A percentile compares a stretch with the other conserved stretches of the same genome.
Conservation (phyloP, 148 eudicot species). For the Spergularia marina region DNA sequence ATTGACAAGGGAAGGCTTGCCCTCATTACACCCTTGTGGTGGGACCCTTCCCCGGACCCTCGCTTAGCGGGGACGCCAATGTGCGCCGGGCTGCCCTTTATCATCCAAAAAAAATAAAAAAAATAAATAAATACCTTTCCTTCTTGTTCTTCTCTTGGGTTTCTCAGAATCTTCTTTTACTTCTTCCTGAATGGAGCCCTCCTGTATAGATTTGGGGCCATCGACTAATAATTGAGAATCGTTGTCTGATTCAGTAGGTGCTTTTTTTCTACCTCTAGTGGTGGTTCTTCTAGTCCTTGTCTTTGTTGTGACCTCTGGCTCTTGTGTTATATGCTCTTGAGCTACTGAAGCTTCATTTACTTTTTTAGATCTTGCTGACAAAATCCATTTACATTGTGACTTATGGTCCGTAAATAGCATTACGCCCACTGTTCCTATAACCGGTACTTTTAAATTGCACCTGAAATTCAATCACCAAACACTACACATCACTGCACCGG, state of each 20-base stretch:
- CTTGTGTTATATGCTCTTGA: conserved; percentile 34
- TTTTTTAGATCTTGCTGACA: conserved; percentile 48
- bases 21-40: no score
- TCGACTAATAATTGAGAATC: conserved; percentile 25
- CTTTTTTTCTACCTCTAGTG: conserved; percentile 49
- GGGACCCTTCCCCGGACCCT: no score
- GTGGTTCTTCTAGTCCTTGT: conserved; percentile 36
- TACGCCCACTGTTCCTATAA: conserved; percentile 33
- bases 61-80: no score
- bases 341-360: conserved; percentile 31
- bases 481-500: background rate
- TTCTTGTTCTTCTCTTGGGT: conserved; percentile 51
- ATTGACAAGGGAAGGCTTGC: no score
- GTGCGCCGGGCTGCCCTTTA: no score
- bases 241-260: conserved; percentile 30
- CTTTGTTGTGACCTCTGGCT: conserved; percentile 32
- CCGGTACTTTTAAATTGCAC: conserved; percentile 52
- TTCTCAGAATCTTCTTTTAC: conserved; percentile 36
- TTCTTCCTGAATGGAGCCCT: conserved; percentile 29
- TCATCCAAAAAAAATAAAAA: no score
- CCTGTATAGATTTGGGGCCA: conserved; percentile 31
- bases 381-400: conserved; percentile 35
- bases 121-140: no score
- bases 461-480: conserved; percentile 36
- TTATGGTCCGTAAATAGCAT: conserved; percentile 41